Evolutionary conservation across 176 grass and related monocot genomes (phyloP), one percentile per base, ranked within the genome.

Genomic region (Oryza rufipogon): DNA sequence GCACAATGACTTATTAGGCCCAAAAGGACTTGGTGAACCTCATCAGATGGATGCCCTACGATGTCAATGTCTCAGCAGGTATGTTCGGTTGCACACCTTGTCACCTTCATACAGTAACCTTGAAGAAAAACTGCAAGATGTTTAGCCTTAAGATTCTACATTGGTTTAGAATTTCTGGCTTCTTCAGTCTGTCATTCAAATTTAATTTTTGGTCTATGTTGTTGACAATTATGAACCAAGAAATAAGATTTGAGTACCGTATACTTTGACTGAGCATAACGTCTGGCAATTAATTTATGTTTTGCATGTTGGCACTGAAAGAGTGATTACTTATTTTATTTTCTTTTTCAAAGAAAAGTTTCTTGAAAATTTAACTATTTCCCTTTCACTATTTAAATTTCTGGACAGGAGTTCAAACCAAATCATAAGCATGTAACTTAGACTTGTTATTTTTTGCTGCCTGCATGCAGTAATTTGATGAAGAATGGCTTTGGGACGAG

Each of bases 51-150:
- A 45, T 38, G 58, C 47, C 44, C 26, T 84, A 15, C 14, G 28
- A 64, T 33, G 48, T 4, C 69, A 42, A 58, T 80, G 13, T 11
- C 79, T 73, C 42, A 77, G 64, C 49, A 64, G 84, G 88, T 87
- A 69, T 58, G 52, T 74, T 70, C 11, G 48, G 33, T 11, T 61
- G 56, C 9, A 8, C 58, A 63, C n/a, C 19, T 63, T 63, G 22
- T 9, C n/a, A 63, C 58, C 19, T 63, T 63, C 58, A 10, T 63
- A 63, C n/a, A 3, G 8, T 63, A 9, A 63, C 23, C 58, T 63
- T 63, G 58, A 63, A 44, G 14, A 20, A 58, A 60, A 63, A 63
- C 2, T 63, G 58, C 20, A 22, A 63, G 58, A 63, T 10, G 13
- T 63, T n/a, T 63, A 23, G 58, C n/a, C 7, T 63, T 22, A 63